phyloP scores from a whole-genome alignment of 2,329 filamentous ascomycete species.

The Monilinia fructicola region DNA sequence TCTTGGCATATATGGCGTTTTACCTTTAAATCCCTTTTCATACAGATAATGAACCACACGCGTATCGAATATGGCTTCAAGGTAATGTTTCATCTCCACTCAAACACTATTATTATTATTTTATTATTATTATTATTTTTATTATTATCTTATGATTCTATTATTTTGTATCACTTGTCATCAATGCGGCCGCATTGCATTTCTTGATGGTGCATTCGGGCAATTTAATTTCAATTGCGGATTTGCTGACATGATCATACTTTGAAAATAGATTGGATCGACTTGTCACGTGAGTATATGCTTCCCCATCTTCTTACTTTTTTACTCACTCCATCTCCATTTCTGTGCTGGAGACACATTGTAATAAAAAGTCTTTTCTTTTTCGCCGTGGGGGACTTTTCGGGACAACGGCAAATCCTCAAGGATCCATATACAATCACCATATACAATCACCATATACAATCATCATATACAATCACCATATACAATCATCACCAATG shows the following conservation, averaged over 20 bases:
- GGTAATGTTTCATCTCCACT: constrained; percentile 34
- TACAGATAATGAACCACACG: constrained; percentile 35
- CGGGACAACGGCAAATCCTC: background rate
- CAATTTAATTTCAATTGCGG: constrained; percentile 1
- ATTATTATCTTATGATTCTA: too few species aligned
- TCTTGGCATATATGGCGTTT: constrained; percentile 27
- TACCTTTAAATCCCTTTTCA: constrained; percentile 14
- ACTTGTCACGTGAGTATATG: constrained; percentile 75
- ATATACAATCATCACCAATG: constrained; percentile 9
- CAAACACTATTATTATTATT: background rate
- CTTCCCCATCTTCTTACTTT: background rate
- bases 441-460: background rate
- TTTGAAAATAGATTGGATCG: constrained; percentile 66
- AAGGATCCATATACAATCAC: background rate
- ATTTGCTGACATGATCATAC: constrained; percentile 32
- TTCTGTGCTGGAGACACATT: constrained; percentile 6
- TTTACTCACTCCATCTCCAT: constrained; percentile 2
- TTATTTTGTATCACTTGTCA: background rate
- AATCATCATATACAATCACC: background rate
- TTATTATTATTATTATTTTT: too few species aligned
- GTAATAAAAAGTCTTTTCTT: background rate
- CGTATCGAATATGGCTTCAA: constrained; percentile 40
- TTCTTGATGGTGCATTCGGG: constrained; percentile 5
- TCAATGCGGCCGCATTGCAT: constrained; percentile 16
- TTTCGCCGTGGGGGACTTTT: background rate